Conservation (phyloP, 139 green algal species). For the Chlorella sp. region DNA sequence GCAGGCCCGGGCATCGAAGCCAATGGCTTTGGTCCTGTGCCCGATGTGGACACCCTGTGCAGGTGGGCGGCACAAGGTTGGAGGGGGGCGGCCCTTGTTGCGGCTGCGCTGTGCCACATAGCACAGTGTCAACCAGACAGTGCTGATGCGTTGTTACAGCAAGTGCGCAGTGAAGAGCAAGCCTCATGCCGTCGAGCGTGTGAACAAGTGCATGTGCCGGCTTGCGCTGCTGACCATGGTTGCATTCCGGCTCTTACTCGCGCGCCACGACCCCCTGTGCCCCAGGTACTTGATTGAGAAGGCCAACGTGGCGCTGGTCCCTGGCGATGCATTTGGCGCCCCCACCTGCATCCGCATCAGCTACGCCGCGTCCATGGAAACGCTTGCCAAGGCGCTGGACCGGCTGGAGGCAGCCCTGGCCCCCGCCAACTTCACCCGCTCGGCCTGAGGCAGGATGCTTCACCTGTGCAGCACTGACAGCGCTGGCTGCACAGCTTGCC, state of each 20-base stretch:
- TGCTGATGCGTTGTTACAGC: too few species aligned
- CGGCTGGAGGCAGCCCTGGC: constrained; percentile 75
- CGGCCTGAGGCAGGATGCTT: background rate
- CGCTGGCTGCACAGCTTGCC: too few species aligned
- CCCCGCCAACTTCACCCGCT: constrained; percentile 30
- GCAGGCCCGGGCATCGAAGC: constrained; percentile 67
- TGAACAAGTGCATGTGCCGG: too few species aligned
- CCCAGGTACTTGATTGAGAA: constrained; percentile 60
- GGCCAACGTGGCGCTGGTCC: constrained; percentile 91
- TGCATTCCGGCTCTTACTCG: background rate
- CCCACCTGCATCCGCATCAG: constrained; percentile 90
- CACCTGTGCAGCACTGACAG: too few species aligned
- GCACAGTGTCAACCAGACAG: too few species aligned
- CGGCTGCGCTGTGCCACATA: background rate
- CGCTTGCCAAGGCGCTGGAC: constrained; percentile 79
- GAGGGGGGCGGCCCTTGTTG: background rate
- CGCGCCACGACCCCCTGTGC: background rate
- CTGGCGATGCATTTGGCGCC: constrained; percentile 94
- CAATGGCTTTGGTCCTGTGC: constrained; percentile 76
- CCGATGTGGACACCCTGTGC: constrained; percentile 87
- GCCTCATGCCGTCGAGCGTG: too few species aligned
- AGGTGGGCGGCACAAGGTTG: constrained; percentile 51
- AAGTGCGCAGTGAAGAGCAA: too few species aligned
- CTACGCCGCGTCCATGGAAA: constrained; percentile 89
- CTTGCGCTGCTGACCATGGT: too few species aligned